phyloP scores from a whole-genome alignment of 441 rosid genomes.

The Gossypium laxum region DNA sequence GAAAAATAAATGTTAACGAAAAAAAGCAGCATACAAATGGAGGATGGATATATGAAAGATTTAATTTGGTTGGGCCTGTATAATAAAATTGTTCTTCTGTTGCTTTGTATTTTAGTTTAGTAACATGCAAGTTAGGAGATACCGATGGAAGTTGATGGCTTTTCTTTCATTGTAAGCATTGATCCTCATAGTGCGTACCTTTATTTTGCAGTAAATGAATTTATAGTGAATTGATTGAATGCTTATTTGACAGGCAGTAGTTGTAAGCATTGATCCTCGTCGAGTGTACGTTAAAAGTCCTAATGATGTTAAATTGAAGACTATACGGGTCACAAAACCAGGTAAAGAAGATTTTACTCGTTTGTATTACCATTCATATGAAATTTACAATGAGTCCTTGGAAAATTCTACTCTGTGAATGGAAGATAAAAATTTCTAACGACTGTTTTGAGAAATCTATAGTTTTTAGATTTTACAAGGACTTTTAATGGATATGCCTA shows the following conservation, averaged over 20 bases:
- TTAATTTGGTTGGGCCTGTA: background rate
- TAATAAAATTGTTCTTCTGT: background rate
- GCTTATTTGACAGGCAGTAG: slow-evolving; percentile 67
- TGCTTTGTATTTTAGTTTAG: background rate
- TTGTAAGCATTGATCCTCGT: slow-evolving; percentile 91
- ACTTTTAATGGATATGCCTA: slow-evolving; percentile 3
- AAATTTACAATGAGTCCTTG: background rate
- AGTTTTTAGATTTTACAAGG: background rate
- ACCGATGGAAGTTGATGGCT: background rate
- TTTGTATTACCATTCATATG: slow-evolving; percentile 9
- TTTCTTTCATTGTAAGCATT: background rate
- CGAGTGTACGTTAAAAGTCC: slow-evolving; percentile 63
- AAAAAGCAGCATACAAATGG: background rate
- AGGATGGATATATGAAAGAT: background rate
- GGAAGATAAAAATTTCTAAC: background rate
- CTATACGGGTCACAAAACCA: slow-evolving; percentile 47
- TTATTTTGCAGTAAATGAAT: background rate
- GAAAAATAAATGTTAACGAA: background rate
- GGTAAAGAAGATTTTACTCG: slow-evolving; percentile 30
- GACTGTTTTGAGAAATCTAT: background rate
- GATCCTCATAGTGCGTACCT: background rate
- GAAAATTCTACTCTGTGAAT: background rate
- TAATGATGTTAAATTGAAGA: slow-evolving; percentile 57
- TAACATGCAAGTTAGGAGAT: background rate
- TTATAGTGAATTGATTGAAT: slow-evolving; percentile 8